A percentile compares a stretch with the other conserved stretches of the same genome.
Conservation (phyloP, 305 asterid species). For the Ajuga reptans region DNA sequence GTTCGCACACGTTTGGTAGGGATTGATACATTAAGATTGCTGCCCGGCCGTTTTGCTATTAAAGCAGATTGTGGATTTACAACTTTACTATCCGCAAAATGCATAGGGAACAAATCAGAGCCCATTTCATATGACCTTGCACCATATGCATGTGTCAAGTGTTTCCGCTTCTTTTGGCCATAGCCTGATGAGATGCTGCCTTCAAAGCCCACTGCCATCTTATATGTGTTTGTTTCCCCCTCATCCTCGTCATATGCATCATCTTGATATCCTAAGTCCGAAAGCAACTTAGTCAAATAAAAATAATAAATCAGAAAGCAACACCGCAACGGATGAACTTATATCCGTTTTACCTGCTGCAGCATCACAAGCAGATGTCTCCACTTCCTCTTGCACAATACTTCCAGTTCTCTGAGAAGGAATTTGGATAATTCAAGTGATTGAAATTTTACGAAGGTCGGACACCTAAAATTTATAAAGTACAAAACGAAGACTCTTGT, state of each 20-base stretch:
- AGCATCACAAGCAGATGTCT: conserved; percentile 59
- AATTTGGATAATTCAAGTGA: conserved; percentile 23
- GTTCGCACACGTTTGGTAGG: conserved; percentile 91
- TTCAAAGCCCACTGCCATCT: conserved; percentile 44
- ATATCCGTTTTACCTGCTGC: conserved; percentile 47
- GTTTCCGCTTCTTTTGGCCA: conserved; percentile 61
- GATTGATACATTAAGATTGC: conserved; percentile 65
- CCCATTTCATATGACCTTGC: conserved; percentile 44
- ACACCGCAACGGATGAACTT: conserved; percentile 17
- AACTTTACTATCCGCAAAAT: conserved; percentile 43
- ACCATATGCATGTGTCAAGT: conserved; percentile 40
- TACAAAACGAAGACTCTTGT: not conserved
- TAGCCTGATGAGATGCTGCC: conserved; percentile 43
- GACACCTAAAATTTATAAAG: conserved; percentile 12
- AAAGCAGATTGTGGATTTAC: conserved; percentile 46
- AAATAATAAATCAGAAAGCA: conserved; percentile 19
- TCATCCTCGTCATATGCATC: conserved; percentile 59
- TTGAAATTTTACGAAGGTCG: not conserved
- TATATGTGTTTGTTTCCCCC: conserved; percentile 61
- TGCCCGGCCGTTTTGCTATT: conserved; percentile 54
- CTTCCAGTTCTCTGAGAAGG: conserved; percentile 56
- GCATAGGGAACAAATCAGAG: conserved; percentile 42
- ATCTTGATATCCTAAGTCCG: conserved; percentile 54
- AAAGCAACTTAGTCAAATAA: conserved; percentile 24
- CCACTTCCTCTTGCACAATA: conserved; percentile 65